These are phyloP conservation scores for bread wheat (Triticum aestivum) DNA, from an alignment of 176 grass and related monocot species.

Conservation along the genomic window IWGSC_CS_RefSeq_v2.1 NC_057810.1:98981643-98982142, in stretches of 20 bases:
- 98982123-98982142: slow-evolving; percentile 82
- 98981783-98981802: not conserved
- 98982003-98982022: not conserved
- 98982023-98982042: not conserved
- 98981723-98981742: not conserved
- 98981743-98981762: not conserved
- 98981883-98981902: not conserved
- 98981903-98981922: not conserved
- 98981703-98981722: not conserved
- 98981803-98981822: not conserved
- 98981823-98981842: not conserved
- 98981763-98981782: not conserved
- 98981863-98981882: not conserved
- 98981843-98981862: not conserved
- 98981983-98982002: not conserved
- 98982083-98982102: slow-evolving; percentile 94
- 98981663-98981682: not conserved
- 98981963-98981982: not conserved
- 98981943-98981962: not conserved
- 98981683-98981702: not conserved
- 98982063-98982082: slow-evolving; percentile 58
- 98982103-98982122: slow-evolving; percentile 90
- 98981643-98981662: not conserved
- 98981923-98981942: not conserved
- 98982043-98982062: not conserved